Evolutionary conservation across 2,329 filamentous ascomycete species (phyloP), one percentile per base, ranked within the genome.

Genomic region (Gaeumannomyces tritici): DNA sequence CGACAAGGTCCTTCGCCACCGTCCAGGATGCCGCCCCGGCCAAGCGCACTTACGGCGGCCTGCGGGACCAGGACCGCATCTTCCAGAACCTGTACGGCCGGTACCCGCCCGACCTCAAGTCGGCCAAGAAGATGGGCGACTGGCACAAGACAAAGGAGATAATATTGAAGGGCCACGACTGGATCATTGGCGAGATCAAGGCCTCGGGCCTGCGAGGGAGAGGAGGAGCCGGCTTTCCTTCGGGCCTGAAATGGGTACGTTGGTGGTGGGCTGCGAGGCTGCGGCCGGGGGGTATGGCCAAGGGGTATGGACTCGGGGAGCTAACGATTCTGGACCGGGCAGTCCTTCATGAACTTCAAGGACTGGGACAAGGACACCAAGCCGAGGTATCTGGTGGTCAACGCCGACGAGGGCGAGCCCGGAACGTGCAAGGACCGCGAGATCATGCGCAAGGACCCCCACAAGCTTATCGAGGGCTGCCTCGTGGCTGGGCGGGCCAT

Each of bases 131-230:
- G 80, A 96, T 96, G 83, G 95, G 95, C 70, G 95, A 86, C 77
- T 99, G 95, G 95, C 87, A 99, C 82, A 96, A 96, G 84, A 99
- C 95, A 62, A 99, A 99, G 84, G 95, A 99, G 76, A 99, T 99
- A 63, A 77, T 99, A 64, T 79, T 91, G 69, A 99, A 99, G 83
- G 95, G 95, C 63, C 91, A 99, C 78, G 93, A 99, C 72, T 99
- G 95, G 90, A 96, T 99, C 76, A 98, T 99, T 72, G 89, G 89
- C 69, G 95, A 99, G 79, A 86, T 99, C 79, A 99, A 99, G 84
- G 87, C 93, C 31, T 99, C 95, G 15, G 95, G 95, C 71, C 86
- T 99, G 66, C 87, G 95, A 77, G 95, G 95, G 70, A 90, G 95
- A 80, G 95, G 95, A 78, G 95, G 95, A 79, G 95, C 95, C 77